Conservation (phyloP, 768 basidiomycete genomes). For the Trametes cinnabarina region DNA sequence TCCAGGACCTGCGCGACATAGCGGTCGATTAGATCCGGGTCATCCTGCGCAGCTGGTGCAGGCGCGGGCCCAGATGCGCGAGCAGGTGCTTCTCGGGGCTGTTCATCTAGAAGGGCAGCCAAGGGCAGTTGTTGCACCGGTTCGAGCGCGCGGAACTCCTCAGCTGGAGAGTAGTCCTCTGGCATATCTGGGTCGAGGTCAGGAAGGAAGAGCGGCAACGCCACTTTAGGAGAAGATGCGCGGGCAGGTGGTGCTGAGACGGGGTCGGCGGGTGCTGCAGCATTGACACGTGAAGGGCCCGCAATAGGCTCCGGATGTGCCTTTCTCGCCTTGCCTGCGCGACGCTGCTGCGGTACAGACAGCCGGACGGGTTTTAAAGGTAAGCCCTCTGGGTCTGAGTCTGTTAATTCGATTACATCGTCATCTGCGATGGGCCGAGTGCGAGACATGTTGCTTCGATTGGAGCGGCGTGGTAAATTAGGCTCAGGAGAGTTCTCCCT, state of each 20-base stretch:
- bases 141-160: background rate
- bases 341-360: background rate
- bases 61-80: background rate
- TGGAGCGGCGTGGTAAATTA: background rate
- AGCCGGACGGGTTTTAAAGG: background rate
- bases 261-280: background rate
- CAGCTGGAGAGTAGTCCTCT: background rate
- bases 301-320: constrained; percentile 8
- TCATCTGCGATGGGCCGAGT: background rate
- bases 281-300: constrained; percentile 8
- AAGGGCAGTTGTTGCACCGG: background rate
- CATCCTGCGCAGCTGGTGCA: background rate
- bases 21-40: constrained; percentile 3
- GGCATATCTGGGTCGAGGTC: background rate
- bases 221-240: background rate
- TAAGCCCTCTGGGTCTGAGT: constrained; percentile 43
- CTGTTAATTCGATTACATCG: constrained; percentile 50
- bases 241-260: background rate
- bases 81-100: background rate
- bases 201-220: background rate
- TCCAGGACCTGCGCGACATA: constrained; percentile 56
- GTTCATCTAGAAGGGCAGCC: background rate
- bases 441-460: background rate
- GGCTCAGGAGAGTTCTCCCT: background rate
- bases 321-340: background rate